Conservation (phyloP, 352 stramenopile species). For the Phytophthora gonapodyides region DNA sequence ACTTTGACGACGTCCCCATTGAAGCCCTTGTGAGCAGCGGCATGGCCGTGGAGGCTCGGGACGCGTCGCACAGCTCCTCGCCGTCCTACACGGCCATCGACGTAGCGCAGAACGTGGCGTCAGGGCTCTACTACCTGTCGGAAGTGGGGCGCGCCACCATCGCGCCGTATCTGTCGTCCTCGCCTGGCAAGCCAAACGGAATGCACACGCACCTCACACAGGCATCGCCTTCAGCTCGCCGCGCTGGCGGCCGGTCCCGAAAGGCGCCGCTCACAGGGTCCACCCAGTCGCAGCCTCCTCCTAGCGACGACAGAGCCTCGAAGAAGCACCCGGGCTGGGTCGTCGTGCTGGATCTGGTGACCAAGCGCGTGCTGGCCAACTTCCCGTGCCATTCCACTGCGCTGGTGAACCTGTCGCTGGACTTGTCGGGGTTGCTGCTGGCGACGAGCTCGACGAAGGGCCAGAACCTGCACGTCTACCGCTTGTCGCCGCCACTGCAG, state of each 20-base stretch:
- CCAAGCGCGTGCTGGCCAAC: slow-evolving; percentile 62
- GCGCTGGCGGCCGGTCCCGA: slow-evolving; percentile 16
- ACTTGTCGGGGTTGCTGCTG: slow-evolving; percentile 75
- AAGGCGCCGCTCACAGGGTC: slow-evolving; percentile 23
- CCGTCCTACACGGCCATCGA: slow-evolving; percentile 76
- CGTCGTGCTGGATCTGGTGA: slow-evolving; percentile 69
- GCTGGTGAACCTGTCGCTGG: slow-evolving; percentile 76
- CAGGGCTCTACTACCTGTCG: slow-evolving; percentile 83
- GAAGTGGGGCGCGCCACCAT: slow-evolving; percentile 72
- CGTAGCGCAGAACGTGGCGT: slow-evolving; percentile 88
- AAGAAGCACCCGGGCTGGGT: slow-evolving; percentile 60
- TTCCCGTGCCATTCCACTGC: slow-evolving; percentile 80
- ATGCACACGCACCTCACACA: slow-evolving; percentile 15
- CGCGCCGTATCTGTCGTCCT: slow-evolving; percentile 74
- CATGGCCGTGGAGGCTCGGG: slow-evolving; percentile 27
- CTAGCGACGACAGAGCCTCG: slow-evolving; percentile 23
- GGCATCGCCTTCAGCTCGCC: slow-evolving; percentile 21
- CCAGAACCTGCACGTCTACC: slow-evolving; percentile 88
- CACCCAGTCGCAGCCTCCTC: slow-evolving; percentile 5
- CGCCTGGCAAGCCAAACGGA: slow-evolving; percentile 45
- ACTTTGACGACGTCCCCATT: slow-evolving; percentile 49
- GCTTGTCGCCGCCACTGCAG: slow-evolving; percentile 64
- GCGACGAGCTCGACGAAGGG: slow-evolving; percentile 84
- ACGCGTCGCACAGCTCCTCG: slow-evolving; percentile 35
- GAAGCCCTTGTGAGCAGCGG: slow-evolving; percentile 48